Conservation (phyloP, 2,329 filamentous ascomycete genomes). For the Alternaria infectoria region DNA sequence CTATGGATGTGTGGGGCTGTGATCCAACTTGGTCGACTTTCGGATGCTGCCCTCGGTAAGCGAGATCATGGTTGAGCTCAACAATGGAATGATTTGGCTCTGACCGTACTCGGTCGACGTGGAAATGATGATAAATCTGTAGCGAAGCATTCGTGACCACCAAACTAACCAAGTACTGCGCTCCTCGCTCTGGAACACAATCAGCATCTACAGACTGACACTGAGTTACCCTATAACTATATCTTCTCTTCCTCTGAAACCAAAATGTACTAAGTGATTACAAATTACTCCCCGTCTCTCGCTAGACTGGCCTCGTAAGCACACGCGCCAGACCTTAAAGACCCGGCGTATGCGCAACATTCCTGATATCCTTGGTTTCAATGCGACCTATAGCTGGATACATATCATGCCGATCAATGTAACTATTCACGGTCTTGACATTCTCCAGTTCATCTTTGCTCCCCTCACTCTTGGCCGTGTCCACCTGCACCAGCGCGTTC, state of each 20-base stretch:
- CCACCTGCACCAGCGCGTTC: constrained; percentile 34
- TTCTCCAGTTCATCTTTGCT: constrained; percentile 24
- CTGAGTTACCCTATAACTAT: background rate
- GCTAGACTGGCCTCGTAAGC: background rate
- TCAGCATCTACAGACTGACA: background rate
- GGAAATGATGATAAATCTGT: background rate
- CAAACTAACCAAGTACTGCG: no score
- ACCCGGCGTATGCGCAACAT: constrained; percentile 29
- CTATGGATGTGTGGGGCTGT: background rate
- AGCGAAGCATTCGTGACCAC: background rate
- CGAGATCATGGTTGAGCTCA: background rate
- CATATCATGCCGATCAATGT: constrained; percentile 54
- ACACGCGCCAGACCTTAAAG: background rate
- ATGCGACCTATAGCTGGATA: constrained; percentile 45
- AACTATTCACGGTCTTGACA: constrained; percentile 42
- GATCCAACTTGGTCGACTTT: background rate
- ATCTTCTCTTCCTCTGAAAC: background rate
- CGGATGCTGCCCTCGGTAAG: background rate
- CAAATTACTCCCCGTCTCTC: background rate
- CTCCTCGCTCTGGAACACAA: background rate
- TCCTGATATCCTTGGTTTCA: constrained; percentile 49
- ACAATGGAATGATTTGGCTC: background rate
- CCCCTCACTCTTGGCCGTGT: constrained; percentile 35
- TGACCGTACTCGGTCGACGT: background rate
- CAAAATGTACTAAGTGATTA: background rate